Base-by-base conservation (phyloP, 768 basidiomycete species). In the Pholiota molesta region DNA sequence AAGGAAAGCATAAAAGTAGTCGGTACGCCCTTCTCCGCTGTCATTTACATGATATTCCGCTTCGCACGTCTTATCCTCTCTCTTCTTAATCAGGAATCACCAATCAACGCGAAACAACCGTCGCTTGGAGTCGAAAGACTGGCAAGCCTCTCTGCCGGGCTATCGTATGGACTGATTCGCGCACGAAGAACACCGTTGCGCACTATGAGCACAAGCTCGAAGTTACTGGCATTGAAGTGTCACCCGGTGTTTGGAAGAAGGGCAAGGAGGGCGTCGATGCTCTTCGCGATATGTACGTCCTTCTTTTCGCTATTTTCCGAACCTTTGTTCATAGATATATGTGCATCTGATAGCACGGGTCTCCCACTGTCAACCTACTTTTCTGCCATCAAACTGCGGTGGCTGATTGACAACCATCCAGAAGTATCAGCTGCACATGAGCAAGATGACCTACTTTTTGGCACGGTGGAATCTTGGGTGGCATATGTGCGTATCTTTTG, bases 301-400 rank as follows among this genome's bases (percentile, higher is more conserved):
- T 31, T 44, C 19, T 13, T 26, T 26, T 23, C 23, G 19, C 23
- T 26, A 49, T 49, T 49, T 49, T 26, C 9, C 7, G 47, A 26
- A 13, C 47, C 21, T 26, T 37, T 49, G 47, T 19, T 49, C 47
- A 49, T 49, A 49, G 3, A 19, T 19, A 49, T 26, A n/a, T 49
- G 10, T 37, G 35, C 14, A 26, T 26, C n/a, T 49, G 19, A 13
- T 65, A 97, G 93, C 62, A 96, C 95, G 52, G 96, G 96, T 35
- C 85, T 97, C 40, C 92, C 91, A n/a, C 81, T 98, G 8, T 97
- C 96, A 16, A 99, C 97, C 0, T 99, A 99, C 78, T 99, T 99
- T 78, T 97, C 96, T 23, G 97, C 91, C 17, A 90, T 97, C 74
- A 99, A 98, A 77, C 81, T 97, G 64, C 86, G 92, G 49, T 99